Evolutionary conservation across 2,329 filamentous ascomycete species (phyloP).

Genomic region (Cladophialophora bantiana): DNA sequence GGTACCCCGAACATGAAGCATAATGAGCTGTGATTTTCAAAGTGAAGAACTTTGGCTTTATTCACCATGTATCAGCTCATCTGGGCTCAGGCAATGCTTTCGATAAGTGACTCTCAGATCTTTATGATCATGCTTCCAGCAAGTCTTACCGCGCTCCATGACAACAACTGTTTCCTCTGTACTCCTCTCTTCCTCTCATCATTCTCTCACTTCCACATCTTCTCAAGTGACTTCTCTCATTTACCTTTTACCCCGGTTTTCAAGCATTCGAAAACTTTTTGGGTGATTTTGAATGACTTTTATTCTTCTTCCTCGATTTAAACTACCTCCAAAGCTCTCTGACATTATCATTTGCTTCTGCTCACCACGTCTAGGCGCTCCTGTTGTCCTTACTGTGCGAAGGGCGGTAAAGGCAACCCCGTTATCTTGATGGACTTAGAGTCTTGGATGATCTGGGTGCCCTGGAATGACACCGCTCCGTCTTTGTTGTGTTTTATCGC

Average conservation of each 20-base stretch:
- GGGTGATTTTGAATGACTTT: neutral
- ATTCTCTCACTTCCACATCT: neutral
- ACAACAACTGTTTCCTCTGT: neutral
- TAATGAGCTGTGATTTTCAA: constrained; percentile 32
- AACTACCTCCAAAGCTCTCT: neutral
- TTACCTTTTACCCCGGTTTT: neutral
- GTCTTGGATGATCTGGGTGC: no score
- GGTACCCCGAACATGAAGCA: constrained; percentile 24
- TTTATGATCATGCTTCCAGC: neutral
- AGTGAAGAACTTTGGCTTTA: neutral
- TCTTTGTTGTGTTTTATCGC: neutral
- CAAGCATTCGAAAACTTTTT: neutral
- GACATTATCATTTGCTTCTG: neutral
- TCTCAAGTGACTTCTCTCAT: constrained; percentile 6
- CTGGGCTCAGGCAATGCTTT: neutral
- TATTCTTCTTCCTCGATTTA: neutral
- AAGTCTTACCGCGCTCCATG: neutral
- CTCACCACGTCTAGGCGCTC: neutral
- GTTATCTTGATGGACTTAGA: no score
- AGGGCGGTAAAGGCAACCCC: no score
- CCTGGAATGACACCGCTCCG: no score
- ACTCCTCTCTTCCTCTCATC: constrained; percentile 8
- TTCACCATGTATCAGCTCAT: neutral
- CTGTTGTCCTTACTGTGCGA: neutral
- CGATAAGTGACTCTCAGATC: neutral